These are phyloP conservation scores for Scedosporium apiospermum DNA, from an alignment of 2,329 filamentous ascomycete genomes.

Conservation along the genomic window DNA sequence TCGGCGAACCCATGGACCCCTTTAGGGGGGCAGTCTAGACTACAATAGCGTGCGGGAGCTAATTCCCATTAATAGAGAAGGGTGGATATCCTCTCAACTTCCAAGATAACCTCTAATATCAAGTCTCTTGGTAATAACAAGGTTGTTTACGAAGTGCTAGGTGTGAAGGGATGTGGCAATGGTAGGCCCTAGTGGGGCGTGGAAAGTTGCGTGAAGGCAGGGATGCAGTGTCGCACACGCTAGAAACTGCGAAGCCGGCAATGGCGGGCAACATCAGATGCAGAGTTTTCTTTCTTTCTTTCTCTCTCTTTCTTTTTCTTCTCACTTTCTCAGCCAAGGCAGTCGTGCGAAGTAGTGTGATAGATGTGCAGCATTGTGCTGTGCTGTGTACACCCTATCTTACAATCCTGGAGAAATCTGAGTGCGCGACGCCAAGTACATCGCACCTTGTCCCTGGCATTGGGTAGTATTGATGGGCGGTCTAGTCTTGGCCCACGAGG, in stretches of 20 bases:
- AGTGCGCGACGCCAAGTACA: not conserved
- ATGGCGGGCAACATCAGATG: too few species aligned
- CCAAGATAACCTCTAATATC: not conserved
- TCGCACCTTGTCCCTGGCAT: not conserved
- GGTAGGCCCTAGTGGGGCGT: not conserved
- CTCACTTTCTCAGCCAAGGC: too few species aligned
- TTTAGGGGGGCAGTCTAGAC: too few species aligned
- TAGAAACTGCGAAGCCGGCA: not conserved
- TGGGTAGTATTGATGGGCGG: not conserved
- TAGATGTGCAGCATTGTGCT: too few species aligned
- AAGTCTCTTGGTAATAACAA: not conserved
- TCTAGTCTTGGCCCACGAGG: not conserved
- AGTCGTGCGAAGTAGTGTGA: too few species aligned
- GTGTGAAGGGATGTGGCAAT: not conserved
- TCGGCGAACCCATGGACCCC: too few species aligned
- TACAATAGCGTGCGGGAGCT: too few species aligned
- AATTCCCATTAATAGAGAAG: too few species aligned
- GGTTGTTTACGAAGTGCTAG: not conserved
- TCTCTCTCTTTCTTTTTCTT: too few species aligned
- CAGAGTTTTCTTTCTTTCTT: too few species aligned
- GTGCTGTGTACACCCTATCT: too few species aligned
- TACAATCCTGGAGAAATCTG: not conserved
- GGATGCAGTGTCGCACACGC: not conserved
- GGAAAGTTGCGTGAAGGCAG: not conserved
- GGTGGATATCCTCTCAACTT: too few species aligned